A percentile compares a stretch with the other conserved stretches of the same genome.
Evolutionary conservation across 2,329 filamentous ascomycete genomes (phyloP).

Genomic region (Nigrospora osmanthi): DNA sequence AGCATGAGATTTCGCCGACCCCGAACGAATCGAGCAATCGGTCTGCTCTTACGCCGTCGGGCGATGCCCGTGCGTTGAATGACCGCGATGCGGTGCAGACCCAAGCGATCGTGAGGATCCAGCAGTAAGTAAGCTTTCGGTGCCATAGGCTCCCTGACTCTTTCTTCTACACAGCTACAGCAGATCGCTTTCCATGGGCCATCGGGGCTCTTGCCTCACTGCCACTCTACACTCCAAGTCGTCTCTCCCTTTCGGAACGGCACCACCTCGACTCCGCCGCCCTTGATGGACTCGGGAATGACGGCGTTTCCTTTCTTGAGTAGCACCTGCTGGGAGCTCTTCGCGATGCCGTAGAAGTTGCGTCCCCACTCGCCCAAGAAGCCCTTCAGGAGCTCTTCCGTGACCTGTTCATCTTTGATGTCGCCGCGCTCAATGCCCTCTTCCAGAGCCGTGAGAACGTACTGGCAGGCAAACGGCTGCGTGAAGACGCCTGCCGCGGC

Average conservation of each 20-base stretch:
- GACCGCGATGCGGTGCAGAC: too few species aligned
- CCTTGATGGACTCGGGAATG: slow-evolving; percentile 46
- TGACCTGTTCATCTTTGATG: slow-evolving; percentile 18
- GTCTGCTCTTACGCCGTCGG: too few species aligned
- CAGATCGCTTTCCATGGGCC: too few species aligned
- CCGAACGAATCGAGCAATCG: too few species aligned
- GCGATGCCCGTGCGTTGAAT: too few species aligned
- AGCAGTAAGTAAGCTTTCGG: too few species aligned
- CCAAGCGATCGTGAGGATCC: too few species aligned
- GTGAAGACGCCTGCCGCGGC: slow-evolving; percentile 72
- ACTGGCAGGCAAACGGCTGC: slow-evolving; percentile 51
- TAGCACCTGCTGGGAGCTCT: slow-evolving; percentile 4
- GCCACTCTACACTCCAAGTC: slow-evolving; percentile 47
- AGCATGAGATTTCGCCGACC: too few species aligned
- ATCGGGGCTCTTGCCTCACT: slow-evolving; percentile 9
- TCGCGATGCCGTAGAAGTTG: slow-evolving; percentile 11
- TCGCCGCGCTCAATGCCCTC: slow-evolving; percentile 28
- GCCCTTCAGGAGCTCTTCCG: slow-evolving; percentile 16
- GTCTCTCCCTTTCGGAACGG: slow-evolving; percentile 56
- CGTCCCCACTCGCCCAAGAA: slow-evolving; percentile 22
- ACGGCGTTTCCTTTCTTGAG: slow-evolving; percentile 25
- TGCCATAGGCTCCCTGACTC: too few species aligned
- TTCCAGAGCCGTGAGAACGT: slow-evolving; percentile 52
- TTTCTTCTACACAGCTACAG: too few species aligned
- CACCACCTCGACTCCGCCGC: slow-evolving; percentile 52